Percentiles rank a stretch among this genome's conserved stretches.
Conservation (phyloP, 2,329 filamentous ascomycete species). For the Cercospora sp. region DNA sequence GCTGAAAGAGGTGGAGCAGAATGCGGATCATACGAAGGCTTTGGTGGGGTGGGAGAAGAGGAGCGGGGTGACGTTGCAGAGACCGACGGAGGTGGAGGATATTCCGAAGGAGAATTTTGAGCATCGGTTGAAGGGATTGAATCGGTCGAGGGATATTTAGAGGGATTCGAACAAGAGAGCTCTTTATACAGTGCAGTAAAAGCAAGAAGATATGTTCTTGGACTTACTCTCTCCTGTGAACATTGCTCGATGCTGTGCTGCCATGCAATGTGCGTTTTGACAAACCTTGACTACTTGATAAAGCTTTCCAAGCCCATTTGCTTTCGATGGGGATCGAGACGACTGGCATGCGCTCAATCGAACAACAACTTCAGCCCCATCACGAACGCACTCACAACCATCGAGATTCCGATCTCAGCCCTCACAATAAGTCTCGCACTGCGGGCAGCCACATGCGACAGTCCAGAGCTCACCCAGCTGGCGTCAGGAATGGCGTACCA, state of each 20-base stretch:
- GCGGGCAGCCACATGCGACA: not conserved
- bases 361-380: not conserved
- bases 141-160: constrained; percentile 24
- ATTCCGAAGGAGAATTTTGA: constrained; percentile 33
- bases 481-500: constrained; percentile 8
- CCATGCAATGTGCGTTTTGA: not conserved
- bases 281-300: not conserved
- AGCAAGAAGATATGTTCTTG: not conserved
- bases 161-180: not conserved
- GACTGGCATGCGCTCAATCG: not conserved
- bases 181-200: no score
- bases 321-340: not conserved
- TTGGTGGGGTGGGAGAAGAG: constrained; percentile 43
- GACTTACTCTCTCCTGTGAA: not conserved
- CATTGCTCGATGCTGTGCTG: not conserved
- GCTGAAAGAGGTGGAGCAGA: constrained; percentile 35
- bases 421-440: constrained; percentile 1
- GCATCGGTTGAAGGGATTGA: constrained; percentile 34
- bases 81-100: constrained; percentile 32
- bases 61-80: constrained; percentile 38
- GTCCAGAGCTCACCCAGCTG: not conserved
- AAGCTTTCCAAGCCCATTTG: not conserved
- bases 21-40: constrained; percentile 41
- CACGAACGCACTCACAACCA: not conserved
- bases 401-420: not conserved